phyloP scores from a whole-genome alignment of 1,139 yeast genomes.

The Suhomyces ambrosiae region DNA sequence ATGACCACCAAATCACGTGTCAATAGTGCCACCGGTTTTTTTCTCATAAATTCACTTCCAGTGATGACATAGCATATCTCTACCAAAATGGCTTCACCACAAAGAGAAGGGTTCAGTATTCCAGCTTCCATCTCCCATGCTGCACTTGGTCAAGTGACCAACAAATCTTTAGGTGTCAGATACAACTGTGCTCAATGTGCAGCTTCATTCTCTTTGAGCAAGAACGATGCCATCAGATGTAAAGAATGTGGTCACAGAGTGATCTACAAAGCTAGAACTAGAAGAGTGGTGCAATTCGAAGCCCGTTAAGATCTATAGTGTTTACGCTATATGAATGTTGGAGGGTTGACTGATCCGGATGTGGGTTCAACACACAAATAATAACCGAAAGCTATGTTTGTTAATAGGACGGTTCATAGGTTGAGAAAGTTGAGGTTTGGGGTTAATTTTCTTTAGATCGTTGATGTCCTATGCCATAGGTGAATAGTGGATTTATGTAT shows the following conservation, averaged over 20 bases:
- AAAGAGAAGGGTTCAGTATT: constrained; percentile 92
- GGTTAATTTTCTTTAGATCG: too few species aligned
- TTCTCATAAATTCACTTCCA: constrained; percentile 4
- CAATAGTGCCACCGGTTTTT: constrained; percentile 4
- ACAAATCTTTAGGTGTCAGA: constrained; percentile 80
- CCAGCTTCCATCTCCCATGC: constrained; percentile 79
- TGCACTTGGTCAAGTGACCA: constrained; percentile 63
- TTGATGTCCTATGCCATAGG: background rate
- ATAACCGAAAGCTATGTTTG: too few species aligned
- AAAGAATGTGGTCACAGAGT: constrained; percentile 99
- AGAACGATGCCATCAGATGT: constrained; percentile 97
- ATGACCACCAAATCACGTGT: constrained; percentile 2
- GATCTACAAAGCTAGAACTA: constrained; percentile 92
- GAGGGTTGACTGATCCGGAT: too few species aligned
- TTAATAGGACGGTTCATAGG: too few species aligned
- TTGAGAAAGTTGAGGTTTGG: too few species aligned
- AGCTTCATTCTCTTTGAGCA: constrained; percentile 79
- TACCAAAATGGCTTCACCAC: constrained; percentile 54
- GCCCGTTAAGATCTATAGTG: constrained; percentile 46
- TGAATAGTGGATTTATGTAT: constrained; percentile 2
- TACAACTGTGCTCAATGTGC: constrained; percentile 98
- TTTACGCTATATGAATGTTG: too few species aligned
- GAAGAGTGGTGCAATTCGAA: constrained; percentile 79
- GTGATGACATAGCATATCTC: constrained; percentile 8
- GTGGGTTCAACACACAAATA: too few species aligned